Base-by-base conservation (phyloP, 2,329 filamentous ascomycete genomes). In the Seiridium unicorne region DNA sequence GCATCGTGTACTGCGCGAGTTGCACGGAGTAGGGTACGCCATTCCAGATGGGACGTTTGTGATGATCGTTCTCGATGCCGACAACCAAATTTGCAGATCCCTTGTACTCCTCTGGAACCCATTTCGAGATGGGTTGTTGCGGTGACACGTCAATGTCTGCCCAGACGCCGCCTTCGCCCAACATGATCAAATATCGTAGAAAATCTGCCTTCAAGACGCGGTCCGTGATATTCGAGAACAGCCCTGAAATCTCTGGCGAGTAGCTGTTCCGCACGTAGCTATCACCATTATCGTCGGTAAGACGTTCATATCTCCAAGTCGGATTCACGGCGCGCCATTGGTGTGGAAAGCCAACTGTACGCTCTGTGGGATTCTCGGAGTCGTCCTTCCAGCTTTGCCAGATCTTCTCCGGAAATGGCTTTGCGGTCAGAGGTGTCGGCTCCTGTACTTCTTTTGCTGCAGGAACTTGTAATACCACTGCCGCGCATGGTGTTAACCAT, bases 1-100 rank as follows among this genome's bases (percentile, higher is more conserved):
- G 86, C 51, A 91, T 89, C 1, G 88, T 90, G 84, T 89, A 91
- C 68, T 91, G 89, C 67, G 88, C 90, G 70, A 91, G 88, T 68
- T 91, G 89, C 57, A 91, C 85, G 9, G 88, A 89, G 72, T 91
- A 91, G 3, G 79, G 77, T 18, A 88, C 82, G 66, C 89, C 85
- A 0, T 87, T 85, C 70, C 70, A 72, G 44, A 72, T 72, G 60
- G 68, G 69, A 11, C 56, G 44, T 32, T 71, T 70, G 57, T 72
- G 66, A 34, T 71, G 68, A 66, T 91, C 88, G 10, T 89, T 89
- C 72, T 91, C 89, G 60, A 91, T 90, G 11, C 89, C 89, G 63
- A 91, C 78, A 34, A 91, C 83, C 31, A 32, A 4, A 3, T 49
- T 49, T 4, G 31, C 47, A 1, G 26, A 49, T 9, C 13, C 13